Conservation (phyloP, 1,139 yeast genomes). For the Candida dubliniensis region DNA sequence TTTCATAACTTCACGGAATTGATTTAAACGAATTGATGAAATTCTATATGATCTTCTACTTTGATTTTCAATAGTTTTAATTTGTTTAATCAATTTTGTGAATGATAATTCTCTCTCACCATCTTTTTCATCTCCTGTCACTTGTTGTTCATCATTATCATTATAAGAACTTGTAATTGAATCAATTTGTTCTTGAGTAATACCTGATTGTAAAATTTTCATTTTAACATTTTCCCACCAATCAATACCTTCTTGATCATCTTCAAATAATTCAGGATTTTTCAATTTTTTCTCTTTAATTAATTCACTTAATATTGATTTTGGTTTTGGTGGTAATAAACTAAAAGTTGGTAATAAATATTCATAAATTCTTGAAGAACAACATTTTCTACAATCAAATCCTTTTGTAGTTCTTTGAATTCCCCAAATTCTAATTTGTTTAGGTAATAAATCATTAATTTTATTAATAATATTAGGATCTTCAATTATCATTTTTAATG, state of each 20-base stretch:
- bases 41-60: conserved; percentile 72
- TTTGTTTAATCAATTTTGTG: conserved; percentile 45
- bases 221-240: conserved; percentile 67
- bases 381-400: conserved; percentile 93
- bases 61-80: conserved; percentile 65
- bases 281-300: conserved; percentile 53
- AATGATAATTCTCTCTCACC: conserved; percentile 12
- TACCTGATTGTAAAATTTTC: conserved; percentile 44
- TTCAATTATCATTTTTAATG: conserved; percentile 84
- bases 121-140: conserved; percentile 15
- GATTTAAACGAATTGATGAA: conserved; percentile 56
- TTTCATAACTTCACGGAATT: conserved; percentile 67
- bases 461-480: conserved; percentile 74
- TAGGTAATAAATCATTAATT: conserved; percentile 77
- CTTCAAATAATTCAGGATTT: conserved; percentile 55
- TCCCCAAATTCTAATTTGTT: conserved; percentile 90
- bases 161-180: conserved; percentile 1
- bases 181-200: conserved; percentile 46
- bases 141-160: too few species aligned
- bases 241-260: conserved; percentile 63
- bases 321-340: conserved; percentile 86
- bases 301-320: conserved; percentile 59
- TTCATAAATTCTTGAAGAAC: conserved; percentile 92
- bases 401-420: conserved; percentile 84
- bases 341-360: conserved; percentile 90